Evolutionary conservation across 176 grass and related monocot species (phyloP).

Genomic region (Musa itinerans): DNA sequence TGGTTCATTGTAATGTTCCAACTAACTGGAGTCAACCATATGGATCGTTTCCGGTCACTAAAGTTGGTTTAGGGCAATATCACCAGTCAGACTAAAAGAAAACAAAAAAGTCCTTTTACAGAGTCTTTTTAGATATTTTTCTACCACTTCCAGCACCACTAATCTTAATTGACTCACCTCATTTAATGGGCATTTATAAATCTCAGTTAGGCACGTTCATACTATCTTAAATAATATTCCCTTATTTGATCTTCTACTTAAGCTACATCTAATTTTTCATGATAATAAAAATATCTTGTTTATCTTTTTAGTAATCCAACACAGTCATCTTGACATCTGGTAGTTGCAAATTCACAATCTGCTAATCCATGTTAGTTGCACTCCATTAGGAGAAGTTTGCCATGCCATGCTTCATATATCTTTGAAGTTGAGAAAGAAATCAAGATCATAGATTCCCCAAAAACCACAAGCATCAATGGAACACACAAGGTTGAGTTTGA

Average conservation of each 20-base stretch:
- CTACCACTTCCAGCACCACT: neutral
- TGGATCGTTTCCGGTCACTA: neutral
- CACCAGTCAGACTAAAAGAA: neutral
- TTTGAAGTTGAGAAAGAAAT: no score
- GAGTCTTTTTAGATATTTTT: neutral
- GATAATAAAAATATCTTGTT: neutral
- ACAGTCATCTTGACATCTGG: neutral
- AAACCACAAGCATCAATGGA: no score
- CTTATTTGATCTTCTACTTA: neutral
- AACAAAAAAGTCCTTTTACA: no score
- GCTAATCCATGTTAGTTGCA: neutral
- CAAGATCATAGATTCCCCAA: no score
- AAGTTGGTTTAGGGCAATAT: neutral
- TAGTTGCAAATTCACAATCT: neutral
- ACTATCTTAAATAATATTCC: neutral
- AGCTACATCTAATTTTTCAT: neutral
- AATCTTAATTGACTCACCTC: neutral
- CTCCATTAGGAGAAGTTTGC: neutral
- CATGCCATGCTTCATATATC: neutral
- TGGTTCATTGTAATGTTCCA: neutral
- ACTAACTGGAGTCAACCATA: neutral
- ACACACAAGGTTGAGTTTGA: neutral
- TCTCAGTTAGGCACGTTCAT: neutral
- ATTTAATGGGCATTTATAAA: neutral
- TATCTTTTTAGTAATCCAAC: neutral